Evolutionary conservation across 495 filamentous ascomycete species (phyloP), one percentile per base, ranked within the genome.

Genomic region (Friedmanniomyces endolithicus): DNA sequence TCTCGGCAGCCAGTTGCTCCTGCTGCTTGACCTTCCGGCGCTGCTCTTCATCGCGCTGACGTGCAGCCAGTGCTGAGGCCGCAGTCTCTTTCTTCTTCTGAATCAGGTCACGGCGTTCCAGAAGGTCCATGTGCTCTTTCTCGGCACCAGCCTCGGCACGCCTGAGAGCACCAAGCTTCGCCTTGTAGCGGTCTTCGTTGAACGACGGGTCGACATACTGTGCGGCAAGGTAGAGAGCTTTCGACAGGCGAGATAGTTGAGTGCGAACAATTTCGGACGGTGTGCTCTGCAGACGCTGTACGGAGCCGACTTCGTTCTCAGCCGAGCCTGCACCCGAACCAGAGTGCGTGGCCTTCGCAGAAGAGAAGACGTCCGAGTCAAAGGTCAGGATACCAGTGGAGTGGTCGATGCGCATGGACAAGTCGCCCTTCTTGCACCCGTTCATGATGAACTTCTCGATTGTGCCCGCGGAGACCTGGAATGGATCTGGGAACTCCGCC

Each of bases 361-460:
- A 95, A 34, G 92, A 94, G 76, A 98, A 97, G 55, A 97, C 87
- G 68, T 98, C 92, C 50, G 89, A 90, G 65, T 98, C 92, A 63
- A 98, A 98, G 63, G 88, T 96, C 48, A 98, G 80, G 46, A 95
- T 83, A 50, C 94, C 88, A 24, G 88, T 86, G 56, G 87, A 87
- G 69, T 98, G 92, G 64, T 97, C 86, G 64, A 98, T 86, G 54
- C 92, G 90, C 65, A 98, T 95, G 41, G 92, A 84, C 47, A 98
- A 78, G 63, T 98, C 94, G 29, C 92, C 92, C 78, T 98, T 98
- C 80, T 98, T 98, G 78, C 92, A 96, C 56, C 92, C 92, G 71
- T 98, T 98, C 92, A 98, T 98, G 77, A 98, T 96, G 78, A 98
- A 98, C 74, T 98, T 98, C 74, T 98, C 92, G 55, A 98, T 95